Conservation (phyloP, 306 rosid species). For the Fagus sylvatica region DNA sequence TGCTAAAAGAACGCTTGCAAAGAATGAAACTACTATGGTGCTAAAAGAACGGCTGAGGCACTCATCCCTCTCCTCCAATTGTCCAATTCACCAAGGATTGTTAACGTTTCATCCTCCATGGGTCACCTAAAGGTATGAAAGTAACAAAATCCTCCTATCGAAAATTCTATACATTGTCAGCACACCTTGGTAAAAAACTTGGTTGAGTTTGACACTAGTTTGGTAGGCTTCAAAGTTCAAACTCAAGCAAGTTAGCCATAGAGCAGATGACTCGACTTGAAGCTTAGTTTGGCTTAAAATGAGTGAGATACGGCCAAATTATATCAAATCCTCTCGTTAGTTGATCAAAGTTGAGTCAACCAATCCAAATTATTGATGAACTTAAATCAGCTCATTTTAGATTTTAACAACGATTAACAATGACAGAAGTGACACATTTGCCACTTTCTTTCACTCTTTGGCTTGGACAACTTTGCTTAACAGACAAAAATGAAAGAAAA, state of each 20-base stretch:
- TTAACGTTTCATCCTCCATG: conserved; percentile 41
- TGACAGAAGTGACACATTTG: no score
- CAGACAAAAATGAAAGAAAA: no score
- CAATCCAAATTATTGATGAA: no score
- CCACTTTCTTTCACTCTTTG: no score
- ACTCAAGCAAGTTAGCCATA: not conserved
- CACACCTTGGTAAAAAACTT: not conserved
- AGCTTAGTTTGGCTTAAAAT: no score
- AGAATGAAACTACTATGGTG: conserved; percentile 58
- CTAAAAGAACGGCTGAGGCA: conserved; percentile 39
- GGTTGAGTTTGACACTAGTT: not conserved
- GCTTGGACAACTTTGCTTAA: no score
- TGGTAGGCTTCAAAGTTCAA: not conserved
- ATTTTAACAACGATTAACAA: no score
- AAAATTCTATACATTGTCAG: not conserved
- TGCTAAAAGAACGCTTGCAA: no score
- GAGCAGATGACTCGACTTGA: not conserved
- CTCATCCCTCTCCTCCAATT: conserved; percentile 56
- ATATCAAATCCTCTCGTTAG: no score
- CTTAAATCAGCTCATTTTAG: no score
- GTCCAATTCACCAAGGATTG: conserved; percentile 59
- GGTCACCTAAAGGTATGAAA: conserved; percentile 43
- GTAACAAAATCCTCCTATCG: not conserved
- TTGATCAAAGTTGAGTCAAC: no score
- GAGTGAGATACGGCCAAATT: no score